Evolutionary conservation across 306 rosid genomes (phyloP).

Genomic region (Dalbergia cultrata): DNA sequence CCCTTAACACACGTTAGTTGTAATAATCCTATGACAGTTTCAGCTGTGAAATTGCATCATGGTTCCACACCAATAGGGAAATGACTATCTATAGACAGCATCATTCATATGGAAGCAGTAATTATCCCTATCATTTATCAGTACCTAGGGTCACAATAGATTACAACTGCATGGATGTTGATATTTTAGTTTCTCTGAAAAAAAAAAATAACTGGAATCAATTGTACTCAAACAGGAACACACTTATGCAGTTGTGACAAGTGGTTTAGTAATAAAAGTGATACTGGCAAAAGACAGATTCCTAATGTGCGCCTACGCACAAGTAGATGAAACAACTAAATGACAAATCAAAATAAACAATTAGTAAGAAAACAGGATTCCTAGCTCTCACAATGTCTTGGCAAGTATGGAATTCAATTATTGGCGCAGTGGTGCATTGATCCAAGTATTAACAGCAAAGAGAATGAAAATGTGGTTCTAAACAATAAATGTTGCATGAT

Average conservation of each 20-base stretch:
- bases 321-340: neutral
- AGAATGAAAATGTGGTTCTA: neutral
- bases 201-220: neutral
- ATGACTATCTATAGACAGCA: too few species aligned
- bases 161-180: neutral
- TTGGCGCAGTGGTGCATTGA: slow-evolving; percentile 16
- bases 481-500: neutral
- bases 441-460: neutral
- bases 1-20: too few species aligned
- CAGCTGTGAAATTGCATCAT: too few species aligned
- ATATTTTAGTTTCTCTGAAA: neutral
- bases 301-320: neutral
- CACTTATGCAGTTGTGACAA: neutral
- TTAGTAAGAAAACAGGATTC: neutral
- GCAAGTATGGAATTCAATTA: neutral
- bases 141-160: neutral
- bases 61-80: too few species aligned
- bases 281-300: too few species aligned
- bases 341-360: neutral
- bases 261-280: neutral
- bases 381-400: neutral
- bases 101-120: neutral
- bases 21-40: too few species aligned
- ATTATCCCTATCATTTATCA: neutral
- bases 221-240: neutral